phyloP scores from a whole-genome alignment of 805 yeast genomes.

The Crinitomyces ghanaensis region DNA sequence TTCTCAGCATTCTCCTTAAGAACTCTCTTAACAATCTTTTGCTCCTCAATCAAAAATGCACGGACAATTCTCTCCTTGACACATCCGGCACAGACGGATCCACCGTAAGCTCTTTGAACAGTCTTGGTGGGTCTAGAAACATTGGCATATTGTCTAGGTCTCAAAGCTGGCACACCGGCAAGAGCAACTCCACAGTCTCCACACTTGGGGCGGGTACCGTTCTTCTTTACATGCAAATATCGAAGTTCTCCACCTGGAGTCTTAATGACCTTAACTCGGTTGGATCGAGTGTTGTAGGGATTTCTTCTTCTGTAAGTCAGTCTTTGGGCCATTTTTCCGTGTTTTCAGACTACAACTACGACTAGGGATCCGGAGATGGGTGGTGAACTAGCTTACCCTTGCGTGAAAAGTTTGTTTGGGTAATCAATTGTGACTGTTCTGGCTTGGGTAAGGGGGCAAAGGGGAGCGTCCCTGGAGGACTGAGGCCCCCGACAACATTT shows the following conservation, averaged over 20 bases:
- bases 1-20: slow-evolving; percentile 91
- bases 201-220: slow-evolving; percentile 64
- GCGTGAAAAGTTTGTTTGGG: too few species aligned
- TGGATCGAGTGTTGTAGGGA: slow-evolving; percentile 99
- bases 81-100: slow-evolving; percentile 93
- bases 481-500: too few species aligned
- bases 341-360: too few species aligned
- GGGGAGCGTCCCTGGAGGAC: too few species aligned
- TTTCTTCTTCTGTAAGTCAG: slow-evolving; percentile 98
- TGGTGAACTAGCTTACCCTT: too few species aligned
- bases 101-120: slow-evolving; percentile 99
- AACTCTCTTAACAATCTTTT: slow-evolving; percentile 99
- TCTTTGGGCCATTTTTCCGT: slow-evolving; percentile 97
- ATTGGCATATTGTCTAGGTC: slow-evolving; percentile 97
- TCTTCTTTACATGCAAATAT: slow-evolving; percentile 95
- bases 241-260: slow-evolving; percentile 99
- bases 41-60: slow-evolving; percentile 99
- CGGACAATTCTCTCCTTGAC: slow-evolving; percentile 99
- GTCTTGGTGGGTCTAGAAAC: slow-evolving; percentile 95
- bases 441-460: too few species aligned
- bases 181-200: slow-evolving; percentile 61
- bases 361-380: slow-evolving; percentile 6
- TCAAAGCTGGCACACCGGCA: slow-evolving; percentile 83
- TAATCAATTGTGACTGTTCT: too few species aligned
- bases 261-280: slow-evolving; percentile 99